Evolutionary conservation across 352 stramenopile species (phyloP), one percentile per base, ranked within the genome.

Genomic region (Aphanomyces euteiches): DNA sequence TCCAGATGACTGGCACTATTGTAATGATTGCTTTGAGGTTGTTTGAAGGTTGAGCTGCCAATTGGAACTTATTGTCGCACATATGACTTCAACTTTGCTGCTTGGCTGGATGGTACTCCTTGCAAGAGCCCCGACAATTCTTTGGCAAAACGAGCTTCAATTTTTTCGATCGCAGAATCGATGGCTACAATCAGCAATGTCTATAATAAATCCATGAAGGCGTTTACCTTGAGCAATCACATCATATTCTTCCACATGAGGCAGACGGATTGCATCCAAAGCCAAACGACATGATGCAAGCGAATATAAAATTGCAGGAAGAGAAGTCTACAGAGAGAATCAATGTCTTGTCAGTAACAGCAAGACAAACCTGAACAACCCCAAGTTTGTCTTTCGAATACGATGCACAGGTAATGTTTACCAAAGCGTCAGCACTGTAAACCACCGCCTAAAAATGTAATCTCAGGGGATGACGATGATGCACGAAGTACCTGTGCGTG

Each of bases 331-430:
- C 43, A 0, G 10, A n/a, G 10, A n/a, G 1, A 50, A 12, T 50
- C 43, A 50, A 50, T n/a, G 28, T 28, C 28, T 28, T 28, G 28
- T 28, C 28, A 12, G 43, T n/a, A 50, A 50, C 43, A 50, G 43
- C 10, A 50, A 50, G 17, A 50, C 43, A n/a, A 45, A 70, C 43
- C 54, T 70, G 64, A 17, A 64, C 54, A 15, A 61, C 12, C 3
- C 64, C 64, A 47, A 63, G 64, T 28, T 70, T 70, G 47, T 70
- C 64, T 37, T 70, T 70, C 15, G 64, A 28, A 36, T 61, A 70
- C 64, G 64, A 70, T 5, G 47, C 38, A 10, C 19, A 47, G 6
- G 61, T 50, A 34, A 58, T 39, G 2, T 17, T 41, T 3, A 21
- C 43, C 37, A 70, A 6, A 8, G 64, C 64, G 13, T 70, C 64